Conservation (phyloP, 805 yeast species). For the Ogataea trehalophila region DNA sequence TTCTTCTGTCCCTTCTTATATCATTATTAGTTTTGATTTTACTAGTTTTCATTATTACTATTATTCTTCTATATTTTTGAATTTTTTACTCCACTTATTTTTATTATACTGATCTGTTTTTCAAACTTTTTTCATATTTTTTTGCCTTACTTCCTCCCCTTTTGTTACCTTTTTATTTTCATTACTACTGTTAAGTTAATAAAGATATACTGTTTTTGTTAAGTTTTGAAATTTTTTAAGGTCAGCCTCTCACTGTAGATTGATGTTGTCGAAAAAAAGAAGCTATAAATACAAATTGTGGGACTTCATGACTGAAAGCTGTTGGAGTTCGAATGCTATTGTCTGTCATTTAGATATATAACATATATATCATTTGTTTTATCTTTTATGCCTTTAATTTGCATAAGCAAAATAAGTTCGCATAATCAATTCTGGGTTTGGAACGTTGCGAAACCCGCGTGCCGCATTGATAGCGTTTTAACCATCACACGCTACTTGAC, state of each 20-base stretch:
- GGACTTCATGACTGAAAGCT: no score
- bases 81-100: conserved; percentile 4
- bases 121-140: background rate
- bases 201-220: conserved; percentile 3
- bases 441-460: no score
- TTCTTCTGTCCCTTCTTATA: conserved; percentile 7
- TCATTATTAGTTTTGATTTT: conserved; percentile 4
- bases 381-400: no score
- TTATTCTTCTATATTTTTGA: background rate
- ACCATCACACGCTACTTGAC: no score
- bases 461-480: no score
- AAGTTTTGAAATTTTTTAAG: background rate
- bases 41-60: conserved; percentile 1
- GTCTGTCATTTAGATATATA: no score
- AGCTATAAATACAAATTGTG: no score
- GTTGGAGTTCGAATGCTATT: no score
- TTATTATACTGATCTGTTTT: background rate
- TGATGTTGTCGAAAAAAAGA: conserved; percentile 2
- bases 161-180: background rate
- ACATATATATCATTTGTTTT: no score
- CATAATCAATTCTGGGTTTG: no score
- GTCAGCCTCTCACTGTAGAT: no score
- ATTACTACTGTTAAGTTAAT: background rate
- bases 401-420: no score
- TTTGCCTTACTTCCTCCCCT: background rate